These are phyloP conservation scores for Alternaria sp. DNA, from an alignment of 2,329 filamentous ascomycete genomes.

Conservation along the genomic window DNA sequence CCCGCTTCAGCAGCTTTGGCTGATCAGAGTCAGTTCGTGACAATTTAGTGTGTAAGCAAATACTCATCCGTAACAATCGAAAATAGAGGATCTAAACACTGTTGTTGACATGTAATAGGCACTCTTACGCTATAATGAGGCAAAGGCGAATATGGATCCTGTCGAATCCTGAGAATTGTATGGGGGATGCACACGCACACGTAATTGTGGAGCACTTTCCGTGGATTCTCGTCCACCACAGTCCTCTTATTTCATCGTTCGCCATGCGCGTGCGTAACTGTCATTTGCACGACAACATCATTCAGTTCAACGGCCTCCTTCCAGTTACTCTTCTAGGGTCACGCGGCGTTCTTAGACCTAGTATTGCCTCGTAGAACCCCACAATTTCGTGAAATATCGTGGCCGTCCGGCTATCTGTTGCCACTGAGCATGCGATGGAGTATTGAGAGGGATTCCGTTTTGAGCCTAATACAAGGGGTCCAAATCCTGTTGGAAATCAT, in stretches of 20 bases:
- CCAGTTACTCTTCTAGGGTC: slow-evolving; percentile 12
- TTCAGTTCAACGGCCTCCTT: slow-evolving; percentile 10
- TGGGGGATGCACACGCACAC: neutral
- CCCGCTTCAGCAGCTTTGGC: slow-evolving; percentile 9
- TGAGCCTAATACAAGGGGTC: slow-evolving; percentile 7
- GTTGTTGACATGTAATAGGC: neutral
- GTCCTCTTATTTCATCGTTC: slow-evolving; percentile 14
- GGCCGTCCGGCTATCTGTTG: slow-evolving; percentile 23
- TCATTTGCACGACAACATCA: slow-evolving; percentile 8
- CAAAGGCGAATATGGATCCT: neutral
- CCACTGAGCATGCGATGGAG: neutral
- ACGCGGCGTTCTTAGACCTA: slow-evolving; percentile 1
- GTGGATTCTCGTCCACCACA: slow-evolving; percentile 14
- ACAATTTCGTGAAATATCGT: slow-evolving; percentile 1
- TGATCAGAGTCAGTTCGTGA: neutral
- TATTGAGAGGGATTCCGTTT: slow-evolving; percentile 22
- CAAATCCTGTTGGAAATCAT: slow-evolving; percentile 21
- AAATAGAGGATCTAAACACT: neutral
- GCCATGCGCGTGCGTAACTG: neutral
- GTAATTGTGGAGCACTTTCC: slow-evolving; percentile 14
- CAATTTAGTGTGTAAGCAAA: neutral
- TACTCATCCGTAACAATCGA: neutral
- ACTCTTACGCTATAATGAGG: neutral
- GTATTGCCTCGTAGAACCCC: slow-evolving; percentile 9
- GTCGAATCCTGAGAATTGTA: slow-evolving; percentile 6